Evolutionary conservation across 805 yeast species (phyloP), one percentile per base, ranked within the genome.

Genomic region (Kluyveromyces siamensis): DNA sequence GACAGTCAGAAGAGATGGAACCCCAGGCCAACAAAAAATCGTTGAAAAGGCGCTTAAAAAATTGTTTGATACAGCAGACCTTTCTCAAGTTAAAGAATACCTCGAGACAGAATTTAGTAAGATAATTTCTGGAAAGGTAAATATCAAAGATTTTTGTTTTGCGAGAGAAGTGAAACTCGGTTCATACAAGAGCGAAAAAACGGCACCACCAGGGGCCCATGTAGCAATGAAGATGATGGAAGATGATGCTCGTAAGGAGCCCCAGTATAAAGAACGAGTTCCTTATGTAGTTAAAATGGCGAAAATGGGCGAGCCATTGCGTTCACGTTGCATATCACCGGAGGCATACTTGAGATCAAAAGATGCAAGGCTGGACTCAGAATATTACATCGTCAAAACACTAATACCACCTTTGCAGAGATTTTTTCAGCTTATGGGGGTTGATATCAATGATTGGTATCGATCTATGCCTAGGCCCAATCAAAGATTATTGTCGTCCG

Each of bases 1-100:
- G 61, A 93, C 98, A 0, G 87, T 93, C 0, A 68, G 99, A 53
- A 70, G 99, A 53, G 99, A 93, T 66, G 98, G 98, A 0, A 84
- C 90, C 25, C 95, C 95, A 0, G 96, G 96, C 0, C 95, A 87
- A 54, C 95, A 81, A 65, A 82, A 83, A 55, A 81, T 93, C 17
- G 81, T 87, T 30, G 95, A 87, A 52, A 77, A 80, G 50, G 67
- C 84, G 0, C 66, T 93, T 4, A 69, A 84, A 36, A 71, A 79
- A 0, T 65, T 93, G 2, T 93, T 93, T 62, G 85, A 83, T 11
- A 77, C 90, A 0, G 67, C 72, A 27, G 87, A 91, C 59, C 59
- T 93, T 10, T 81, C 96, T 0, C 48, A 63, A 35, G 86, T 91
- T 10, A 88, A 88, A 59, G 48, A 57, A 2, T 90, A 80, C 55